These are phyloP conservation scores for Vitis rupestris DNA, from an alignment of 164 flowering plant species.

Conservation along the genomic window DNA sequence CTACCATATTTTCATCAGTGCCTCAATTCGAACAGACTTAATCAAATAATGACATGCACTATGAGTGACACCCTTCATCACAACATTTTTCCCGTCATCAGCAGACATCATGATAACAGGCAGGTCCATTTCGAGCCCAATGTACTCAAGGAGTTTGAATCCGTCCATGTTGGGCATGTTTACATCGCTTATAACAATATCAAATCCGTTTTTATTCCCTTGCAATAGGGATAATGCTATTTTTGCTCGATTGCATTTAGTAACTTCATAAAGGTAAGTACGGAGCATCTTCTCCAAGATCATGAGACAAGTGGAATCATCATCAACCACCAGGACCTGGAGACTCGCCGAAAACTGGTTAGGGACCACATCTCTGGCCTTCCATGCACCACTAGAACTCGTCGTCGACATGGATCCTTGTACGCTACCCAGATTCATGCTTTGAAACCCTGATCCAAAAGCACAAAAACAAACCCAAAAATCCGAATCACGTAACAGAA, in stretches of 20 bases:
- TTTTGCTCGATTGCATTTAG: slow-evolving; percentile 61
- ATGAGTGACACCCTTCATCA: slow-evolving; percentile 89
- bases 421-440: slow-evolving; percentile 32
- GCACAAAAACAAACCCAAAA: background rate
- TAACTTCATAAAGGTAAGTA: slow-evolving; percentile 69
- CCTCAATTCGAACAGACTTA: slow-evolving; percentile 86
- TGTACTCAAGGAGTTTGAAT: slow-evolving; percentile 76
- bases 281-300: slow-evolving; percentile 79
- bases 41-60: slow-evolving; percentile 94
- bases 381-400: slow-evolving; percentile 31
- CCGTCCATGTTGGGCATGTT: slow-evolving; percentile 98
- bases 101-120: slow-evolving; percentile 97
- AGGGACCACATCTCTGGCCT: slow-evolving; percentile 33
- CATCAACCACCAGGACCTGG: slow-evolving; percentile 85
- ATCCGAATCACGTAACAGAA: background rate
- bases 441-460: background rate
- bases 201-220: slow-evolving; percentile 54
- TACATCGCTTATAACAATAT: slow-evolving; percentile 82
- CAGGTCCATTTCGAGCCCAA: slow-evolving; percentile 84
- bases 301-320: slow-evolving; percentile 74
- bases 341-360: slow-evolving; percentile 83
- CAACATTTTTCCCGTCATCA: slow-evolving; percentile 74
- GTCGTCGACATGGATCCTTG: slow-evolving; percentile 30
- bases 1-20: slow-evolving; percentile 90
- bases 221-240: slow-evolving; percentile 52